Percentiles rank a stretch among this genome's conserved stretches.
These are phyloP conservation scores for Pleurotus pulmonarius DNA, from an alignment of 768 basidiomycete genomes.

Conservation along the genomic window DNA sequence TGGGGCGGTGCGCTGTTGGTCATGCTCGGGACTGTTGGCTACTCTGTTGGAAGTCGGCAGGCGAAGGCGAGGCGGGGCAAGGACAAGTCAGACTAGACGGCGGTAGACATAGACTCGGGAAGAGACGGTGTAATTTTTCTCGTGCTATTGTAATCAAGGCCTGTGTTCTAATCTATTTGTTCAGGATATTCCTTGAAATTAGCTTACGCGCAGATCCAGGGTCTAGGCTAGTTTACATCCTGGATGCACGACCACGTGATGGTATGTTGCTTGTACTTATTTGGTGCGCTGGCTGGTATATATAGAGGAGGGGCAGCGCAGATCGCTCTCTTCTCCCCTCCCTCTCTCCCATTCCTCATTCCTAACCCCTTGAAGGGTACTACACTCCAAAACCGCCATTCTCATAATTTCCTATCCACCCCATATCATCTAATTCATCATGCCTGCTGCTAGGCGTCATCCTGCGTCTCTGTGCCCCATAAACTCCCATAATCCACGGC, in stretches of 20 bases:
- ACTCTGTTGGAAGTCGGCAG: slow-evolving; percentile 43
- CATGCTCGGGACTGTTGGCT: slow-evolving; percentile 66
- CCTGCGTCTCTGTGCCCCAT: slow-evolving; percentile 82
- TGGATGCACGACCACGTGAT: not conserved
- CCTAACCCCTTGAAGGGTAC: slow-evolving; percentile 8
- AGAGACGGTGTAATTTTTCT: no score
- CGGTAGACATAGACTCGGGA: not conserved
- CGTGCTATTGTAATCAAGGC: no score
- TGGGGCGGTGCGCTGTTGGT: slow-evolving; percentile 71
- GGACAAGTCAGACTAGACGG: slow-evolving; percentile 10
- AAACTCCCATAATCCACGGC: slow-evolving; percentile 72
- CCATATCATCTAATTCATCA: slow-evolving; percentile 5
- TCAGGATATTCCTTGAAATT: no score
- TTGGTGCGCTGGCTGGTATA: not conserved
- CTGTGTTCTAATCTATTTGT: no score
- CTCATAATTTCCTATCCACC: slow-evolving; percentile 3
- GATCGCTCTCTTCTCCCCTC: not conserved
- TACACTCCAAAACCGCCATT: slow-evolving; percentile 3
- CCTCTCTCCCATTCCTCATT: not conserved
- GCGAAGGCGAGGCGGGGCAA: slow-evolving; percentile 16
- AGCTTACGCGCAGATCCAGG: not conserved
- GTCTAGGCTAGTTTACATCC: not conserved
- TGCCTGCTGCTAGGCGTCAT: slow-evolving; percentile 31
- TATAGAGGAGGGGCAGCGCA: not conserved
- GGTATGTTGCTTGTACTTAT: not conserved